These are phyloP conservation scores for Chaetomiaceae sp. DNA, from an alignment of 2,329 filamentous ascomycete species.

Conservation along the genomic window DNA sequence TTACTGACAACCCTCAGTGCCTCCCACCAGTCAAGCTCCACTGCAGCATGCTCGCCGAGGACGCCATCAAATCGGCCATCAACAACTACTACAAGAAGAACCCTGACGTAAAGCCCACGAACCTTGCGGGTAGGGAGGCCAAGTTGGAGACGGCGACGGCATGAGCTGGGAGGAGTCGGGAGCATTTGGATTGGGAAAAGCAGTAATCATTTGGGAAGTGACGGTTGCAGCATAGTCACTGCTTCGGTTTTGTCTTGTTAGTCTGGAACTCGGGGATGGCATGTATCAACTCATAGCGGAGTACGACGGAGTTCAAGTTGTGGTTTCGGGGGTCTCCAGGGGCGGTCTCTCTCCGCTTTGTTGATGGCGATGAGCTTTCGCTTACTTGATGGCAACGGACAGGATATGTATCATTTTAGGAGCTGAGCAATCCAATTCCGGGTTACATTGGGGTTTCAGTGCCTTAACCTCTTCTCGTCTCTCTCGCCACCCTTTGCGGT, in stretches of 20 bases:
- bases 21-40: slow-evolving; percentile 75
- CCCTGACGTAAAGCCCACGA: slow-evolving; percentile 67
- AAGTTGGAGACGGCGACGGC: slow-evolving; percentile 42
- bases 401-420: slow-evolving; percentile 8
- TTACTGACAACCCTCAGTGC: slow-evolving; percentile 53
- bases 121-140: slow-evolving; percentile 70
- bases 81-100: slow-evolving; percentile 91
- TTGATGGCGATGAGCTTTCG: neutral
- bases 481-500: no score
- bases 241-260: neutral
- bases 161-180: neutral
- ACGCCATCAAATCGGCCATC: slow-evolving; percentile 89
- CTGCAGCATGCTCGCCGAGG: slow-evolving; percentile 89
- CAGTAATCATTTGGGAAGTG: neutral
- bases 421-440: no score
- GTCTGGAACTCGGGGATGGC: slow-evolving; percentile 3
- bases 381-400: neutral
- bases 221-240: neutral
- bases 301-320: slow-evolving; percentile 18
- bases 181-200: neutral
- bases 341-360: slow-evolving; percentile 3
- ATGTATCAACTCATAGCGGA: slow-evolving; percentile 13
- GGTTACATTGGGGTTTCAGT: no score
- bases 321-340: slow-evolving; percentile 7
- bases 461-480: no score